phyloP scores from a whole-genome alignment of 495 filamentous ascomycete species.

The Melanomma pulvis-pyrius region DNA sequence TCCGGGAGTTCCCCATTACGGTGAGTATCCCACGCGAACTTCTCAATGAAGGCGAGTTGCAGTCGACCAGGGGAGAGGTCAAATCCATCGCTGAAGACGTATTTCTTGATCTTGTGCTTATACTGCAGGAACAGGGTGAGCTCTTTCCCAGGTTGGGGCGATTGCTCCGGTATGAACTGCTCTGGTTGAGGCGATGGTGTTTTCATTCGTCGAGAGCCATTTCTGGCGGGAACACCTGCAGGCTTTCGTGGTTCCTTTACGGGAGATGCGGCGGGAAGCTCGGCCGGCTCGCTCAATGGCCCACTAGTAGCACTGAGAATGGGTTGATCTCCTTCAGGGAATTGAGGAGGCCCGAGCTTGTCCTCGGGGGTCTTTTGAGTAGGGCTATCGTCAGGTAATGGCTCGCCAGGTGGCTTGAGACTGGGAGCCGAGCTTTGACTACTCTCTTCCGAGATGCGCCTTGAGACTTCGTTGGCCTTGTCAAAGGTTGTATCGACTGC shows the following conservation, averaged over 20 bases:
- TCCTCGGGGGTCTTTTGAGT: conserved; percentile 61
- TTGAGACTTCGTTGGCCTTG: conserved; percentile 55
- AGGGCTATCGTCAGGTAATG: conserved; percentile 49
- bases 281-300: conserved; percentile 30
- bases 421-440: conserved; percentile 46
- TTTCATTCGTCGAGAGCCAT: conserved; percentile 36
- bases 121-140: conserved; percentile 96
- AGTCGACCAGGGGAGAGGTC: conserved; percentile 83
- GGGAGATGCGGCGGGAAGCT: conserved; percentile 22
- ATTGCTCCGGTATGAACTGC: conserved; percentile 67
- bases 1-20: conserved; percentile 94
- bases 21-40: conserved; percentile 97
- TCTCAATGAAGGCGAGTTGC: conserved; percentile 98
- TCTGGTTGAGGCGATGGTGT: conserved; percentile 51
- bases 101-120: conserved; percentile 95
- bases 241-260: conserved; percentile 19
- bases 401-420: conserved; percentile 44
- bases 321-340: conserved; percentile 27
- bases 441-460: conserved; percentile 67
- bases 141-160: conserved; percentile 80
- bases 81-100: conserved; percentile 80
- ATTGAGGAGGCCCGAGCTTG: conserved; percentile 55
- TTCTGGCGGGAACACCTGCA: conserved; percentile 26
- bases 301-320: conserved; percentile 36
- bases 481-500: conserved; percentile 62